Evolutionary conservation across 179 eudicot genomes (phyloP).

Genomic region (Actinidia polygama): DNA sequence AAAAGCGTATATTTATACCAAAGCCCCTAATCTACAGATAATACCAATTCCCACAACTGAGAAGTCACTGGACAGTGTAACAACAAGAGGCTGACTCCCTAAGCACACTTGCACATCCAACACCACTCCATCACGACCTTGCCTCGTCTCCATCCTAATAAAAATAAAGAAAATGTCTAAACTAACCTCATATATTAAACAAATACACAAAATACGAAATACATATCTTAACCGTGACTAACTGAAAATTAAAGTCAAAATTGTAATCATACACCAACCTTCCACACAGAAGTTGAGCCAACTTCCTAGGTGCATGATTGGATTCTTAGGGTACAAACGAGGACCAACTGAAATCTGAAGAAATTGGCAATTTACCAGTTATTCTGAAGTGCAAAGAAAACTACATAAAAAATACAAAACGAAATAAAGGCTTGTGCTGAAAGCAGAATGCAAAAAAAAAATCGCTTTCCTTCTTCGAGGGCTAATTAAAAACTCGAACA

Average conservation of each 20-base stretch:
- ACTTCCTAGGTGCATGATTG: constrained; percentile 58
- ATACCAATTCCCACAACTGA: too few relatives aligned
- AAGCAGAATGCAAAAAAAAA: background rate
- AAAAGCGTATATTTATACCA: too few relatives aligned
- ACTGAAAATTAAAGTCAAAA: constrained; percentile 6
- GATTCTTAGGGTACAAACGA: constrained; percentile 74
- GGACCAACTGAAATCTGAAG: constrained; percentile 74
- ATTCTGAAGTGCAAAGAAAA: constrained; percentile 13
- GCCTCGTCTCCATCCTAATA: too few relatives aligned
- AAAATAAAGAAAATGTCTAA: too few relatives aligned
- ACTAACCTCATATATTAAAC: too few relatives aligned
- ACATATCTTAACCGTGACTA: background rate
- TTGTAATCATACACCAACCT: constrained; percentile 42
- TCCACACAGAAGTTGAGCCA: constrained; percentile 60
- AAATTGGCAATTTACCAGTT: background rate
- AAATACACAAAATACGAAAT: too few relatives aligned
- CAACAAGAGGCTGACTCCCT: too few relatives aligned
- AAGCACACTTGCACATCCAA: too few relatives aligned
- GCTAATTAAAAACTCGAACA: background rate
- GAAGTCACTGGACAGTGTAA: too few relatives aligned
- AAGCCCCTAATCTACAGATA: too few relatives aligned
- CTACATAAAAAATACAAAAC: background rate
- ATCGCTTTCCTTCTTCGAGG: background rate
- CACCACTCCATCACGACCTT: too few relatives aligned
- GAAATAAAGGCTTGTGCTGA: background rate